Evolutionary conservation across 2,329 filamentous ascomycete species (phyloP).

Genomic region (Fusarium decemcellulare): DNA sequence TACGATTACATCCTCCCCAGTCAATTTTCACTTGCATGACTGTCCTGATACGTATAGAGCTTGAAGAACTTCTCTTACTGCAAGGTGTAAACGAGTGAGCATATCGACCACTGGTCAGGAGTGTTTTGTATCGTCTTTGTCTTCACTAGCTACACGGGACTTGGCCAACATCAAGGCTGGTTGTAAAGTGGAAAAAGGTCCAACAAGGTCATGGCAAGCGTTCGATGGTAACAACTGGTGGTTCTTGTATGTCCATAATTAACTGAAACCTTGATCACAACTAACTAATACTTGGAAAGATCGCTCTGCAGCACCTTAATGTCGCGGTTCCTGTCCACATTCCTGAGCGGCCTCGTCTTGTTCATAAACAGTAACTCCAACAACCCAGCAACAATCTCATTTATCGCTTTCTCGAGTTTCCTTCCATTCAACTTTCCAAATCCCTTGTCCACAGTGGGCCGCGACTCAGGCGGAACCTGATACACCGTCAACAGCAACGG

Average conservation of each 20-base stretch:
- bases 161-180: too few relatives aligned
- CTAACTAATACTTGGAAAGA: background rate
- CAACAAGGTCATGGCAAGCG: background rate
- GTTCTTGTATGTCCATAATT: background rate
- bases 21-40: too few relatives aligned
- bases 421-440: conserved; percentile 19
- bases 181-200: too few relatives aligned
- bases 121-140: too few relatives aligned
- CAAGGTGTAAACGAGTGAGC: too few relatives aligned
- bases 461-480: background rate
- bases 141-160: too few relatives aligned
- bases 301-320: conserved; percentile 13
- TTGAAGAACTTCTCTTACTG: too few relatives aligned
- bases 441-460: background rate
- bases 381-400: conserved; percentile 11
- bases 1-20: too few relatives aligned
- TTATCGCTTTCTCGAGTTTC: conserved; percentile 10
- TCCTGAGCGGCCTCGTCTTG: conserved; percentile 6
- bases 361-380: conserved; percentile 14
- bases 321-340: conserved; percentile 7
- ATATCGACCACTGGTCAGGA: too few relatives aligned
- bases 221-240: background rate
- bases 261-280: background rate
- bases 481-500: conserved; percentile 8
- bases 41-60: too few relatives aligned